Base-by-base conservation (phyloP, 352 stramenopile species). In the Plasmopara muralis region DNA sequence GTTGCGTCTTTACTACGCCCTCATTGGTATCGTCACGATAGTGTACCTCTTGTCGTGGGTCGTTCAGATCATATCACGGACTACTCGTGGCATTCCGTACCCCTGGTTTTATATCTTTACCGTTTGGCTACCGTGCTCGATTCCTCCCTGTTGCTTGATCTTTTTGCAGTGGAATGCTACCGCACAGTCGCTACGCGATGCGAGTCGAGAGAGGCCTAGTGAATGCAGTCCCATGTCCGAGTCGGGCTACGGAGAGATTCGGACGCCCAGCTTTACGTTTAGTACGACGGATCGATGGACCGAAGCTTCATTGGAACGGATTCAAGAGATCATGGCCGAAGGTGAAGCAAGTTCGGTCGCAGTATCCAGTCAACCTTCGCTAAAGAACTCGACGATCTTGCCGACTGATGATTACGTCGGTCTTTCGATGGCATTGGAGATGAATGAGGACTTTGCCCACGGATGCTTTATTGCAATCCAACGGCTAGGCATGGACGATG, bases 51-150 rank as follows among this genome's bases (percentile, higher is more conserved):
- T 95, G 2, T 90, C 84, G 9, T 95, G 80, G 76, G 62, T 90
- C 15, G 69, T 93, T 9, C 82, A 95, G 55, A 77, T 95, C 52
- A 70, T 85, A 55, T 88, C 77, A 15, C 74, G 79, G 1, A 72
- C 61, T 12, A 67, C 72, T 9, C 57, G 55, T 4, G 74, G 72
- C 2, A 83, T 95, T 13, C 74, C 80, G 28, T 92, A 93, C 60
- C 82, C 83, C n/a, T 90, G 79, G 82, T 94, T 77, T 57, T 94
- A 94, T 69, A 83, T 94, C 60, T 92, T 89, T 53, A 90, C 80
- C 2, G 82, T 94, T 3, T 94, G 83, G 83, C 62, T 94, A 3
- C 83, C 83, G 9, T 85, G 74, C 38, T 90, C 80, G 18, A 94
- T 94, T 52, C 83, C 83, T 34, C 82, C 83, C 35, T 90, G 79